Percentiles rank a stretch among this genome's conserved stretches.
These are phyloP conservation scores for Cryptococcus sp. DNA, from an alignment of 1,284 basidiomycete species.

Conservation along the genomic window DNA sequence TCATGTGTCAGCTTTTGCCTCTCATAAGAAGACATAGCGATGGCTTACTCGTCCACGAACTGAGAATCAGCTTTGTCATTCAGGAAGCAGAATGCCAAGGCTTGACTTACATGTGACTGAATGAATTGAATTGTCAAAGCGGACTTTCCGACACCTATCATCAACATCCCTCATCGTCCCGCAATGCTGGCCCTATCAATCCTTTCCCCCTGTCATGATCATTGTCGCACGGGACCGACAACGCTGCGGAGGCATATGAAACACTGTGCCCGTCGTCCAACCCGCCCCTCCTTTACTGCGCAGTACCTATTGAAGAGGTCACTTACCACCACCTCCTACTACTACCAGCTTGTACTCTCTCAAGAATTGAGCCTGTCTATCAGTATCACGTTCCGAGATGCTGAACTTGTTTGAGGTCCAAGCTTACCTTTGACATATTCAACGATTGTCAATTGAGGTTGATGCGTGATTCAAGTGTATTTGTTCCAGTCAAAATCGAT, in stretches of 20 bases:
- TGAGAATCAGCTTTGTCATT: constrained; percentile 40
- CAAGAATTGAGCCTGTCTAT: constrained; percentile 77
- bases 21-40: too few relatives aligned
- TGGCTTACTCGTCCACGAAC: constrained; percentile 79
- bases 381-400: too few relatives aligned
- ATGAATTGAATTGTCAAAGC: constrained; percentile 96
- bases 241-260: too few relatives aligned
- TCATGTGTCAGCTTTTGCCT: constrained; percentile 8
- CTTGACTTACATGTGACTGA: constrained; percentile 54
- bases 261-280: too few relatives aligned
- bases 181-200: too few relatives aligned
- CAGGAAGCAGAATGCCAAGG: neutral
- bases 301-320: too few relatives aligned
- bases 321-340: constrained; percentile 91
- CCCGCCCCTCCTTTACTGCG: too few relatives aligned
- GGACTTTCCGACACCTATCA: constrained; percentile 89
- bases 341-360: constrained; percentile 96
- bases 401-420: neutral
- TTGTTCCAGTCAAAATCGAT: neutral
- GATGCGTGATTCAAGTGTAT: neutral
- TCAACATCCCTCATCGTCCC: too few relatives aligned
- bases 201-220: too few relatives aligned
- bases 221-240: too few relatives aligned
- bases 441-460: neutral
- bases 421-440: neutral